These are phyloP conservation scores for Podosphaera fusca DNA, from an alignment of 2,329 filamentous ascomycete species.

Conservation along the genomic window DNA sequence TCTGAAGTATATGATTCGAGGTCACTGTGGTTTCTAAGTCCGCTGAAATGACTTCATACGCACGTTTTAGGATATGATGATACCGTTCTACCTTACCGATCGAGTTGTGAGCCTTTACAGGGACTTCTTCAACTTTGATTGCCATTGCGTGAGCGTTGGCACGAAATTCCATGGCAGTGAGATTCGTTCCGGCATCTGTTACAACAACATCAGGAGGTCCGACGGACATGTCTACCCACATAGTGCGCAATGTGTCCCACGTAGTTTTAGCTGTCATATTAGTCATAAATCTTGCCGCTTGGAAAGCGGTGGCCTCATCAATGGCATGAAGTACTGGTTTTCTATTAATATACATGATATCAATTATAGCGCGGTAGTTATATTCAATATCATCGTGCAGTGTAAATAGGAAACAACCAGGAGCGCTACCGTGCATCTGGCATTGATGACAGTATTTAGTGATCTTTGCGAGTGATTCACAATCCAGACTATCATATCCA, in stretches of 20 bases:
- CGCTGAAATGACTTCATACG: background rate
- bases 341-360: no score
- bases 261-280: no score
- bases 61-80: background rate
- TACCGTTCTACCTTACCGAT: background rate
- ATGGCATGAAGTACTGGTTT: no score
- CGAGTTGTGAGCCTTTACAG: constrained; percentile 1
- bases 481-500: background rate
- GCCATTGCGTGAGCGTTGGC: background rate
- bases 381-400: no score
- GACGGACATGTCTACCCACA: constrained; percentile 3
- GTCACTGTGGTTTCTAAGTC: background rate
- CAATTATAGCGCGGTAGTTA: no score
- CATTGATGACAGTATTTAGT: no score
- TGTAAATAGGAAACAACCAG: no score
- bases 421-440: no score
- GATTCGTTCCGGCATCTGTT: constrained; percentile 2
- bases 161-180: constrained; percentile 2
- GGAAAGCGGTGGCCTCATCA: no score
- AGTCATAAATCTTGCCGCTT: no score
- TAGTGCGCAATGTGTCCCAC: background rate
- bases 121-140: background rate
- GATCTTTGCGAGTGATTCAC: no score
- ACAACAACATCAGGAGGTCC: constrained; percentile 1
- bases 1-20: background rate